phyloP scores from a whole-genome alignment of 306 rosid genomes.

The Trifolium repens region DNA sequence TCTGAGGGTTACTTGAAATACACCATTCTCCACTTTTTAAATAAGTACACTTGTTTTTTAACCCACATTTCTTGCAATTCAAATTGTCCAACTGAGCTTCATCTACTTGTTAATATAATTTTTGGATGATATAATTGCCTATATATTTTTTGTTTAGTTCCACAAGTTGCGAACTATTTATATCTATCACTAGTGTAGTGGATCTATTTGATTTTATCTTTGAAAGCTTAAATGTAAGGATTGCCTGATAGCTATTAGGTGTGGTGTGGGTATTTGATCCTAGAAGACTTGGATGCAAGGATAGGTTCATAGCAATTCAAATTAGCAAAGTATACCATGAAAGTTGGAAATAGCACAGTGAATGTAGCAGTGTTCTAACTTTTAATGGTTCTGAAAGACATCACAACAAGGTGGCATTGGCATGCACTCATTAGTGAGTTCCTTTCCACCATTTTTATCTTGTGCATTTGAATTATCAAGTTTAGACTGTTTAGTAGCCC shows the following conservation, averaged over 20 bases:
- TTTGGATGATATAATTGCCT: background rate
- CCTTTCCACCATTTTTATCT: background rate
- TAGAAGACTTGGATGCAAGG: slow-evolving; percentile 2
- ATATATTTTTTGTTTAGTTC: background rate
- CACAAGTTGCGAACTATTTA: background rate
- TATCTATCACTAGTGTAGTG: background rate
- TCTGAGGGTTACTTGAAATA: background rate
- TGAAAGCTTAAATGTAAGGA: background rate
- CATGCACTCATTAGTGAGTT: background rate
- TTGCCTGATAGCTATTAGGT: background rate
- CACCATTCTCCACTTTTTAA: background rate
- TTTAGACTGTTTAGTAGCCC: background rate
- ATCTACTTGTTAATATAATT: background rate
- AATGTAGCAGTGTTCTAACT: background rate
- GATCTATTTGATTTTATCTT: background rate
- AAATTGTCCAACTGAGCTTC: background rate
- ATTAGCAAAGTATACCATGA: background rate
- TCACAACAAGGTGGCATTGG: slow-evolving; percentile 8
- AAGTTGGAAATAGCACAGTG: background rate
- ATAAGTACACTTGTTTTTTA: background rate
- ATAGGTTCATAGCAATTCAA: background rate
- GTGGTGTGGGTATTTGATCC: slow-evolving; percentile 1
- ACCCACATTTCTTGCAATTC: background rate
- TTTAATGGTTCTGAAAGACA: background rate
- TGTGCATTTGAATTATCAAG: slow-evolving; percentile 1